These are phyloP conservation scores for Cercophora scortea DNA, from an alignment of 495 filamentous ascomycete species.

Conservation along the genomic window DNA sequence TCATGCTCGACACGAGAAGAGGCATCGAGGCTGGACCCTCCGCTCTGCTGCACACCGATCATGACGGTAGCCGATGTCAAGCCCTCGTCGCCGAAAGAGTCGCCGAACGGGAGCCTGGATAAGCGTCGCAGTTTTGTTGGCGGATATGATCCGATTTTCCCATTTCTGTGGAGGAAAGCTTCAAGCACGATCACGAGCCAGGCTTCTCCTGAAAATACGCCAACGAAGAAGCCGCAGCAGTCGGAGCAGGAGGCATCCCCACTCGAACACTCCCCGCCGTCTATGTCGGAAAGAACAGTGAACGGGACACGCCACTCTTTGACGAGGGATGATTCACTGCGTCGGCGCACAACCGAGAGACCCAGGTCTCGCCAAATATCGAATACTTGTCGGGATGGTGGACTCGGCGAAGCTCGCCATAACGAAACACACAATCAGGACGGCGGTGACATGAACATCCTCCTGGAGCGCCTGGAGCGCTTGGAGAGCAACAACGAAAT, in stretches of 20 bases:
- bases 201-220: neutral
- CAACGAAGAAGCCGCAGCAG: neutral
- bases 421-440: constrained; percentile 11
- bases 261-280: no score
- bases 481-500: constrained; percentile 26
- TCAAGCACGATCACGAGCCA: neutral
- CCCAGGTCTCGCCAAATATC: constrained; percentile 17
- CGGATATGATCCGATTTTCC: neutral
- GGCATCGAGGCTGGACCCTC: no score
- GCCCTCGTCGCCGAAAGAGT: constrained; percentile 8
- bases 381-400: constrained; percentile 23
- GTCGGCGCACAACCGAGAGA: neutral
- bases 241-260: neutral
- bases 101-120: neutral
- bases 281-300: no score
- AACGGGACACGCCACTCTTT: no score
- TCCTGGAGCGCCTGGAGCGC: constrained; percentile 17
- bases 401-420: constrained; percentile 5
- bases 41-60: constrained; percentile 5
- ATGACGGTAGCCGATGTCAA: constrained; percentile 15
- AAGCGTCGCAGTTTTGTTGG: neutral
- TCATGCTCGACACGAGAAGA: no score
- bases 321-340: no score
- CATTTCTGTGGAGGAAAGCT: neutral
- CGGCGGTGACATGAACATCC: constrained; percentile 23